A percentile compares a stretch with the other conserved stretches of the same genome.
phyloP scores from a whole-genome alignment of 179 eudicot species.

The Silene noctiflora region DNA sequence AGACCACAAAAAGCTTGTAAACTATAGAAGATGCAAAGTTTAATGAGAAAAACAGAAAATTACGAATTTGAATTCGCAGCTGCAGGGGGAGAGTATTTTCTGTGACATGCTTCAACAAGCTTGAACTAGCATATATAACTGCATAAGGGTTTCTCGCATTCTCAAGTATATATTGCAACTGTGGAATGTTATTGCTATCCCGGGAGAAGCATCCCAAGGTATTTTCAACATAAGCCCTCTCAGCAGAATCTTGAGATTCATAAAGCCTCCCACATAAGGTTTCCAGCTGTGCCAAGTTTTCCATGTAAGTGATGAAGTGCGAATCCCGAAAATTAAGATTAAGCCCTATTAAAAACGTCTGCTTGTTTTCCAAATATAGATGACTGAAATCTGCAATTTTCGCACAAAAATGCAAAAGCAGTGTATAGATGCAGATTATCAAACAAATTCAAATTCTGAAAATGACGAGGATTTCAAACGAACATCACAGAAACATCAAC shows the following conservation, averaged over 20 bases:
- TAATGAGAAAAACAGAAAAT: slow-evolving; percentile 28
- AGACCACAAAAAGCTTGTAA: background rate
- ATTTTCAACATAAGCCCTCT: slow-evolving; percentile 87
- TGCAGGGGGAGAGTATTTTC: slow-evolving; percentile 75
- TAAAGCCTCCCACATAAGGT: slow-evolving; percentile 93
- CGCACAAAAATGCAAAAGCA: slow-evolving; percentile 37
- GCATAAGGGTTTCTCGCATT: slow-evolving; percentile 88
- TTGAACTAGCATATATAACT: slow-evolving; percentile 87
- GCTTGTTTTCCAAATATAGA: slow-evolving; percentile 31
- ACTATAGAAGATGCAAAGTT: background rate
- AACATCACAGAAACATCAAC: slow-evolving; percentile 24
- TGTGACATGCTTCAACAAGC: slow-evolving; percentile 96
- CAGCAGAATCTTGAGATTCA: slow-evolving; percentile 84
- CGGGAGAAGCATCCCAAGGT: slow-evolving; percentile 76
- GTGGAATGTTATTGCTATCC: slow-evolving; percentile 72
- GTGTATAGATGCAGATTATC: slow-evolving; percentile 34
- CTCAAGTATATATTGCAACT: slow-evolving; percentile 84
- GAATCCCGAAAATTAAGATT: slow-evolving; percentile 19
- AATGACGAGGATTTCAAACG: slow-evolving; percentile 21
- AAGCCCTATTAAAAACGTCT: slow-evolving; percentile 23
- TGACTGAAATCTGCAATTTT: slow-evolving; percentile 41
- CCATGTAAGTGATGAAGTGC: slow-evolving; percentile 50
- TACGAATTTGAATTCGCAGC: slow-evolving; percentile 93
- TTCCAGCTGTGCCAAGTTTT: slow-evolving; percentile 86
- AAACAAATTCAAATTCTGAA: slow-evolving; percentile 21